Evolutionary conservation across 2,329 filamentous ascomycete species (phyloP), one percentile per base, ranked within the genome.

Genomic region (Phoma herbarum): DNA sequence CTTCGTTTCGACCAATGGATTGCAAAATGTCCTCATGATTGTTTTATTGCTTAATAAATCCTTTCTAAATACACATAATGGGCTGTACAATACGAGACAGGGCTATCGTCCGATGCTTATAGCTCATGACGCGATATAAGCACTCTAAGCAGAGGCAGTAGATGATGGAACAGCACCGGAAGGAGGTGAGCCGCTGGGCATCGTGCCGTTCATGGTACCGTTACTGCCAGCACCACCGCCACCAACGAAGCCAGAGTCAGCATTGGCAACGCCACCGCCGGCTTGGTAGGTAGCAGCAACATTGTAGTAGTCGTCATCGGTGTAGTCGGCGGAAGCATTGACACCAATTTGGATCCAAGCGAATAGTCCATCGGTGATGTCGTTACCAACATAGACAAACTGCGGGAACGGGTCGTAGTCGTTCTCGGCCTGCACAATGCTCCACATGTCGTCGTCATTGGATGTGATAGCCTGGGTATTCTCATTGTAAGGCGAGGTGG

Each of bases 401-500:
- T 72, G 49, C 1, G 60, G 62, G 47, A 73, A 67, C 2, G 69
- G 69, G 52, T 72, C 71, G 22, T 60, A 67, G 35, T 60, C 53
- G 37, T 67, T 57, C 11, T 59, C 65, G n/a, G 70, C 59, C 53
- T 70, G 60, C n/a, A 63, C 52, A 11, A 69, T 64, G 45, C 61
- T 75, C 75, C 42, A 55, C 57, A 65, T 63, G 52, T 75, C 71
- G 14, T 72, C 65, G 22, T 63, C 63, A 51, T 72, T 71, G 16
- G 58, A 52, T 8, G 63, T 65, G 14, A 61, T 45, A 2, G 57
- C 46, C 26, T 65, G 58, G 0, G 56, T 67, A 59, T 81, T 81
- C 26, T 70, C 70, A 59, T 67, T 77, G 57, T 81, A 80, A 0
- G 78, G 78, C 3, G 68, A 64, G 3, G 68, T 72, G 7, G 66